These are phyloP conservation scores for Tricholoma saponaceum DNA, from an alignment of 768 basidiomycete genomes.

Conservation along the genomic window DNA sequence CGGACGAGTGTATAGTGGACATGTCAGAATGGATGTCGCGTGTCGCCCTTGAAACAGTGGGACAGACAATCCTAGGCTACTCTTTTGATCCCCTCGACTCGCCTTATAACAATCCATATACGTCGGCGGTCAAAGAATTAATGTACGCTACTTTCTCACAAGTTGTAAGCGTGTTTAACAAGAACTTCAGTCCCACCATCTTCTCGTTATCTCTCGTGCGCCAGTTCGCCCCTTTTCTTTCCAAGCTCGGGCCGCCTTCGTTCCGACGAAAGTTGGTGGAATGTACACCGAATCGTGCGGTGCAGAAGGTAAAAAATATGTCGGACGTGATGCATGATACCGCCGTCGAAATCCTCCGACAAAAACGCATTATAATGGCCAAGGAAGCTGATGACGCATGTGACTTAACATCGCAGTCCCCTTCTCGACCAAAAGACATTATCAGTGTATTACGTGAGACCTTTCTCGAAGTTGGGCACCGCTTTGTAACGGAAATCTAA, in stretches of 20 bases:
- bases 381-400: conserved; percentile 14
- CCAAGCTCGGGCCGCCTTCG: conserved; percentile 35
- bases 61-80: conserved; percentile 40
- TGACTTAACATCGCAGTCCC: conserved; percentile 15
- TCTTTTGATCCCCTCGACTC: conserved; percentile 45
- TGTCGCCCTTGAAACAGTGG: conserved; percentile 40
- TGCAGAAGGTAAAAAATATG: conserved; percentile 41
- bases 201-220: conserved; percentile 42
- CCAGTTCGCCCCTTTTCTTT: conserved; percentile 41
- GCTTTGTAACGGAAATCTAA: conserved; percentile 2
- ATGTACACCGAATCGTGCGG: conserved; percentile 29
- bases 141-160: conserved; percentile 27
- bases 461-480: background rate
- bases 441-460: conserved; percentile 45
- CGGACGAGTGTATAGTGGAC: conserved; percentile 27
- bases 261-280: conserved; percentile 42
- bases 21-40: conserved; percentile 46
- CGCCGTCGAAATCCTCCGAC: conserved; percentile 34
- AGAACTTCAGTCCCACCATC: conserved; percentile 35
- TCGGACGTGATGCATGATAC: conserved; percentile 46
- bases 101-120: conserved; percentile 38
- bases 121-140: conserved; percentile 39
- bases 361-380: conserved; percentile 28
- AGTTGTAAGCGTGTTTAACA: background rate
- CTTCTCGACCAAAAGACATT: conserved; percentile 36